These are phyloP conservation scores for Fusarium sp. DNA, from an alignment of 2,329 filamentous ascomycete species.

Conservation along the genomic window DNA sequence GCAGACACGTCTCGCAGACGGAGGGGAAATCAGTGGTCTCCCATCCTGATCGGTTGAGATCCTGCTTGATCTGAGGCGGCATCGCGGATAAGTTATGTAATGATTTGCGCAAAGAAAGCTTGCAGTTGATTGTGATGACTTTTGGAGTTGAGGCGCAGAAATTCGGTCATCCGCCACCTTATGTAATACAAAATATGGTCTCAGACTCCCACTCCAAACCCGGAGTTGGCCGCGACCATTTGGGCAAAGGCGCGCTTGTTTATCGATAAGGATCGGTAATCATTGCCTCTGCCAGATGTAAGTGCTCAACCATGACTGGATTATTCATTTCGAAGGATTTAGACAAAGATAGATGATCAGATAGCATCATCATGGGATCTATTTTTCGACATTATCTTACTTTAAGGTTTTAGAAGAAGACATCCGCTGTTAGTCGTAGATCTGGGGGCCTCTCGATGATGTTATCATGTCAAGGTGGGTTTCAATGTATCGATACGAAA, in stretches of 20 bases:
- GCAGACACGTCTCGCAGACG: slow-evolving; percentile 91
- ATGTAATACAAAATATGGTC: slow-evolving; percentile 36
- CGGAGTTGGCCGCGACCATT: slow-evolving; percentile 35
- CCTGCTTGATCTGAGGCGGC: slow-evolving; percentile 94
- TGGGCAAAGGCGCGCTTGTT: slow-evolving; percentile 21
- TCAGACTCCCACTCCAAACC: slow-evolving; percentile 4
- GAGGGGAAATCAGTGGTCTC: slow-evolving; percentile 92
- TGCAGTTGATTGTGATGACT: slow-evolving; percentile 32
- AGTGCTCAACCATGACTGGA: neutral
- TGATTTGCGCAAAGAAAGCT: slow-evolving; percentile 28
- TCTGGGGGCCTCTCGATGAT: neutral
- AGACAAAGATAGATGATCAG: neutral
- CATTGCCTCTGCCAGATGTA: neutral
- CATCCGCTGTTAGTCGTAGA: neutral
- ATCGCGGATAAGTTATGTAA: slow-evolving; percentile 57
- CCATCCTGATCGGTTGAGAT: slow-evolving; percentile 95
- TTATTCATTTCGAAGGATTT: neutral
- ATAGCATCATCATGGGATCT: neutral
- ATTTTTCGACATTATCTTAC: neutral
- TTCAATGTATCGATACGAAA: slow-evolving; percentile 1
- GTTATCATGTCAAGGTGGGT: neutral
- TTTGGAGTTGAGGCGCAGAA: slow-evolving; percentile 43
- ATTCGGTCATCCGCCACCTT: slow-evolving; percentile 43
- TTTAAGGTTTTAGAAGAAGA: neutral
- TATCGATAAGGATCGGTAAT: slow-evolving; percentile 43